A percentile compares a stretch with the other conserved stretches of the same genome.
These are phyloP conservation scores for Talaromyces proteolyticus DNA, from an alignment of 495 filamentous ascomycete species.

Conservation along the genomic window DNA sequence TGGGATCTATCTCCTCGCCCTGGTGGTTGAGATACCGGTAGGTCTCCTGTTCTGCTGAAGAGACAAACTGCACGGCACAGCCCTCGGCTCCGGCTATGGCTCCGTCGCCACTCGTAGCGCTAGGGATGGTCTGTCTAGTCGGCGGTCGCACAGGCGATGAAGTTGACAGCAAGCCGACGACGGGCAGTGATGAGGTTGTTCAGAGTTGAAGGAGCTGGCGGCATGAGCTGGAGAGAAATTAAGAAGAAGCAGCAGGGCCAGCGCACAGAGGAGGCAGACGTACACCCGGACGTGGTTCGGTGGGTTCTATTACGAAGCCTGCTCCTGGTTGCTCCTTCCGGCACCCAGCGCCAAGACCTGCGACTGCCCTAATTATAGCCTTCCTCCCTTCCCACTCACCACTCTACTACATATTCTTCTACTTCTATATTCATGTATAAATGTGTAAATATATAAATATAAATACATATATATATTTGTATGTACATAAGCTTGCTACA, in stretches of 20 bases:
- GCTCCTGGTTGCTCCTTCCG: too few species aligned
- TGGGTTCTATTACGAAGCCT: conserved; percentile 4
- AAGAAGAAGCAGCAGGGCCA: too few species aligned
- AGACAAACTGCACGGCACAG: conserved; percentile 22
- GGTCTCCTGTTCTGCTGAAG: too few species aligned
- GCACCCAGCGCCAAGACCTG: neutral
- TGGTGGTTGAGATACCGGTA: too few species aligned
- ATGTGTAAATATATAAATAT: too few species aligned
- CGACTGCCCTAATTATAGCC: neutral
- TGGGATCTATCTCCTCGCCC: too few species aligned
- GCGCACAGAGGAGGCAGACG: conserved; percentile 2
- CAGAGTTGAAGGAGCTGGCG: too few species aligned
- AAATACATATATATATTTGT: neutral
- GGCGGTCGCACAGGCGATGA: neutral
- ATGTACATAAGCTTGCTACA: neutral
- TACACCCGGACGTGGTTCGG: conserved; percentile 4
- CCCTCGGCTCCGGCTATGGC: too few species aligned
- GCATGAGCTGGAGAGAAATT: too few species aligned
- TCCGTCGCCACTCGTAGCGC: conserved; percentile 23
- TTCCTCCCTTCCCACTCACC: neutral
- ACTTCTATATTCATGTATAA: too few species aligned
- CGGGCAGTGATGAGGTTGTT: too few species aligned
- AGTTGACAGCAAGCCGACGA: neutral
- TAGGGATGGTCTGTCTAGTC: conserved; percentile 12
- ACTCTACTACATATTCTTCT: too few species aligned